Conservation (phyloP, 2,329 filamentous ascomycete genomes). For the Colletotrichum caudatum region DNA sequence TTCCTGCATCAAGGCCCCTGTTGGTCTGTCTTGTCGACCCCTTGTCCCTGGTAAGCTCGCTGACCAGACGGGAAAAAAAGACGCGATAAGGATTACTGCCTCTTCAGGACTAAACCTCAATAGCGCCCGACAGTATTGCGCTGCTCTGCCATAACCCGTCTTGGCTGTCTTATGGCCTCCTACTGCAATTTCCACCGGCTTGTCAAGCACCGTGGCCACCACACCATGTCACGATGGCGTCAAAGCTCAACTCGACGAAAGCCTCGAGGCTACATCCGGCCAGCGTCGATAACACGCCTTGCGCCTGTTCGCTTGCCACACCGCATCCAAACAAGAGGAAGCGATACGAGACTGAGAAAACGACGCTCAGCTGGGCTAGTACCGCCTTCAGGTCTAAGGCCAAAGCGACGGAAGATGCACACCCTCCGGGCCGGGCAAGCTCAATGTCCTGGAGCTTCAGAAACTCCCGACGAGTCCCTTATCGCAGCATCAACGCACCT, state of each 20-base stretch:
- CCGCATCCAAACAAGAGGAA: slow-evolving; percentile 12
- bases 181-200: slow-evolving; percentile 40
- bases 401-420: slow-evolving; percentile 15
- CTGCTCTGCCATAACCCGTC: slow-evolving; percentile 30
- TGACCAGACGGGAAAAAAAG: slow-evolving; percentile 13
- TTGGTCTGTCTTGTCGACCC: slow-evolving; percentile 6
- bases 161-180: slow-evolving; percentile 28
- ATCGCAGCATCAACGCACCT: not conserved
- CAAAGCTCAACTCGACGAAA: slow-evolving; percentile 28
- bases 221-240: slow-evolving; percentile 29
- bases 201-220: slow-evolving; percentile 26
- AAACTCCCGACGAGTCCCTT: not conserved
- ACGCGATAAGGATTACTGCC: slow-evolving; percentile 36
- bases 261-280: slow-evolving; percentile 14
- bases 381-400: slow-evolving; percentile 14
- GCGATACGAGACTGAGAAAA: slow-evolving; percentile 35
- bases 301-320: slow-evolving; percentile 28
- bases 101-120: slow-evolving; percentile 32
- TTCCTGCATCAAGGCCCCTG: slow-evolving; percentile 39
- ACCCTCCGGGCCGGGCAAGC: not conserved
- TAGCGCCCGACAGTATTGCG: slow-evolving; percentile 3
- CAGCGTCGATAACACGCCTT: slow-evolving; percentile 6
- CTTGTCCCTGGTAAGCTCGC: slow-evolving; percentile 7
- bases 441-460: not conserved
- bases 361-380: slow-evolving; percentile 17